Base-by-base conservation (phyloP, 352 stramenopile genomes). In the Globisporangium recalcitrans region DNA sequence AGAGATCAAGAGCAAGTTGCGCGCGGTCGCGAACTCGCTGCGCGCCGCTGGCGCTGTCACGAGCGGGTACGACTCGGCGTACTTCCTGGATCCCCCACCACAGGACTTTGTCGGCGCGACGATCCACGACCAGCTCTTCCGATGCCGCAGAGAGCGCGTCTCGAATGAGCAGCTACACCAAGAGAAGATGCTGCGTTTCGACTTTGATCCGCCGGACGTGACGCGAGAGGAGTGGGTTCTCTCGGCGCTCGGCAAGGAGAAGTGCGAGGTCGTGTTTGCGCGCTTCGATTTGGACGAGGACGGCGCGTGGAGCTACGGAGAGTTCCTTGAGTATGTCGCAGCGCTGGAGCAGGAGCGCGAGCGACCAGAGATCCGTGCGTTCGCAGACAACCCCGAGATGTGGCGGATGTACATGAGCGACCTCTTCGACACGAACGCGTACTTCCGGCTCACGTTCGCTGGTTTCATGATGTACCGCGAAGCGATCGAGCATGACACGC, bases 371-470 rank as follows among this genome's bases (percentile, higher is more conserved):
- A 56, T 86, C 34, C 74, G 64, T 21, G 70, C 57, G 3, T 69
- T 88, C 55, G 58, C 68, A 3, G 61, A 68, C 10, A 69, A 73
- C 32, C 42, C 53, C 9, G 78, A 91, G 62, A 56, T 77, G 7
- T 91, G 80, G 82, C 68, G 67, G 4, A 90, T 90, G 80, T 84
- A 75, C 56, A 87, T 82, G 73, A 84, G 59, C 60, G 82, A 90
- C 42, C 52, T 73, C 5, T 84, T 73, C 24, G 74, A 80, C 42
- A 61, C 75, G 29, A 68, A 86, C 46, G 58, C 59, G 24, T 34
- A 73, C 22, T 54, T 71, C 1, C 60, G 65, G 16, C 72, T 91
- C 21, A 87, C 78, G 26, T 77, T 91, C 57, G 51, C 79, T 1
- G 82, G 82, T 1, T 91, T 90, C 60, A 40, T 84, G 14, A 65